These are phyloP conservation scores for Pyrenophora tritici-repentis DNA, from an alignment of 2,329 filamentous ascomycete genomes.

Conservation along the genomic window DNA sequence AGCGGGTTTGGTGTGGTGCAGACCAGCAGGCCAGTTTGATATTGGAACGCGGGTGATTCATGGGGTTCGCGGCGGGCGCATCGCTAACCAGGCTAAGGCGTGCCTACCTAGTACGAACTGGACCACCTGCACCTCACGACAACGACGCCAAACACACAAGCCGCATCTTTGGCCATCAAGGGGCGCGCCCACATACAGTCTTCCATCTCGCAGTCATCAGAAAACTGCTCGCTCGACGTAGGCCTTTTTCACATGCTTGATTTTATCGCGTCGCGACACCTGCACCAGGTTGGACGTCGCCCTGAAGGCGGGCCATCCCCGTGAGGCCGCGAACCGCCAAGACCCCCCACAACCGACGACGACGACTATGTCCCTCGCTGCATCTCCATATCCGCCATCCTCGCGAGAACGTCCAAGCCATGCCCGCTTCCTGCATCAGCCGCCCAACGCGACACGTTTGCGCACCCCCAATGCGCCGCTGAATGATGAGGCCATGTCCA, in stretches of 20 bases:
- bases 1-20: not conserved
- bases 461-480: constrained; percentile 51
- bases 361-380: constrained; percentile 45
- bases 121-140: constrained; percentile 14
- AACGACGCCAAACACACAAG: constrained; percentile 17
- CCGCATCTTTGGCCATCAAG: constrained; percentile 44
- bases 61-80: constrained; percentile 11
- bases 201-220: constrained; percentile 45
- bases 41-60: constrained; percentile 10
- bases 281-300: constrained; percentile 50
- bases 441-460: constrained; percentile 45
- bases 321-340: constrained; percentile 45
- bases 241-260: constrained; percentile 47
- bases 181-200: constrained; percentile 31
- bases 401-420: constrained; percentile 50
- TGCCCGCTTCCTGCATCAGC: constrained; percentile 46
- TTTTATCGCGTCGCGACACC: constrained; percentile 47
- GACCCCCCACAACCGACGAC: constrained; percentile 38
- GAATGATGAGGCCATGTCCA: constrained; percentile 51
- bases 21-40: constrained; percentile 3
- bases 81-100: constrained; percentile 15
- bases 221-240: constrained; percentile 32
- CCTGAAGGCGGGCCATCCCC: constrained; percentile 45
- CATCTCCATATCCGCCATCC: constrained; percentile 48
- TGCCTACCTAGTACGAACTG: constrained; percentile 14